Evolutionary conservation across 345 rosid species (phyloP).

Genomic region (Theobroma cacao): DNA sequence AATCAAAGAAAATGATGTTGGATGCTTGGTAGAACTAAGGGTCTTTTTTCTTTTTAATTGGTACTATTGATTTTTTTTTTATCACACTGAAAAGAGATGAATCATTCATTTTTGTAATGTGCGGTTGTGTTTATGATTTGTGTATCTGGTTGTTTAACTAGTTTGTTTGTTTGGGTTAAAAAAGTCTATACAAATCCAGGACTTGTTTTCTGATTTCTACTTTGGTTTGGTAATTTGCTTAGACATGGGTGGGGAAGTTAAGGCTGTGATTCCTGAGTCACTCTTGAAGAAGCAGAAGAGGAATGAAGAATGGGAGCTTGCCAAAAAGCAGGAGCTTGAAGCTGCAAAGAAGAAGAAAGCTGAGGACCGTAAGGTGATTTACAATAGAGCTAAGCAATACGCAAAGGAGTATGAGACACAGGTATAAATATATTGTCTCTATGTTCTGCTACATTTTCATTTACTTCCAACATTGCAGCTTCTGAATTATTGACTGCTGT

Average conservation of each 20-base stretch:
- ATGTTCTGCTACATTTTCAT: background rate
- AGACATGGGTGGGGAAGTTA: conserved; percentile 51
- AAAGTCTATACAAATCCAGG: too few relatives aligned
- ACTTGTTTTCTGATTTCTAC: too few relatives aligned
- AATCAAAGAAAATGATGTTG: too few relatives aligned
- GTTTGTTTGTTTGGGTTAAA: too few relatives aligned
- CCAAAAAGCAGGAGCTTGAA: conserved; percentile 41
- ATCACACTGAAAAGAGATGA: too few relatives aligned
- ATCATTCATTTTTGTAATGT: too few relatives aligned
- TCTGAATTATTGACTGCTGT: background rate
- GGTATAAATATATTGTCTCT: conserved; percentile 17
- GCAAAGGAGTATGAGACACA: conserved; percentile 48
- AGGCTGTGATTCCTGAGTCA: conserved; percentile 55
- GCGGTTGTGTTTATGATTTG: too few relatives aligned
- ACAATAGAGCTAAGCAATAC: conserved; percentile 47
- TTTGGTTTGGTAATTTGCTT: background rate
- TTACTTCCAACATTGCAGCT: background rate
- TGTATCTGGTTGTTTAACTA: too few relatives aligned
- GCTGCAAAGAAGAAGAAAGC: conserved; percentile 38
- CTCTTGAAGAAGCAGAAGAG: conserved; percentile 74
- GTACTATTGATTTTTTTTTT: too few relatives aligned
- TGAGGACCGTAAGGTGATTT: conserved; percentile 52
- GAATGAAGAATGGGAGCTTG: conserved; percentile 58
- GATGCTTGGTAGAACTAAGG: too few relatives aligned
- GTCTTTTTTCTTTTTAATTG: too few relatives aligned